phyloP scores from a whole-genome alignment of 768 basidiomycete species.

The Boletus subparvulus region DNA sequence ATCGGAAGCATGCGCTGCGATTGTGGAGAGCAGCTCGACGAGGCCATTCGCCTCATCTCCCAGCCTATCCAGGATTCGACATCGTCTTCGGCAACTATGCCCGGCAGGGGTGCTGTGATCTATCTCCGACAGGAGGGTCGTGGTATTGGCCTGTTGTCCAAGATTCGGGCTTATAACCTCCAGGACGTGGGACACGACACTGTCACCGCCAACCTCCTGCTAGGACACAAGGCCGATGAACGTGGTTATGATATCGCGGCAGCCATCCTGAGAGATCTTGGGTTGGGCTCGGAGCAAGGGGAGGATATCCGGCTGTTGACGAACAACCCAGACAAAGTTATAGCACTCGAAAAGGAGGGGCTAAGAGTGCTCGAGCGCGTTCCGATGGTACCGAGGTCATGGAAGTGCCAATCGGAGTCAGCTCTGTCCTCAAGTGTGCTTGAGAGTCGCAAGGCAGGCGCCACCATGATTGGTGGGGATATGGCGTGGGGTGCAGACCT shows the following conservation, averaged over 20 bases:
- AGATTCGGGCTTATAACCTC: constrained; percentile 95
- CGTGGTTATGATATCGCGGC: constrained; percentile 89
- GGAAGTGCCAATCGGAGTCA: constrained; percentile 44
- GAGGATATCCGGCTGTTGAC: constrained; percentile 80
- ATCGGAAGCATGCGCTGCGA: constrained; percentile 98
- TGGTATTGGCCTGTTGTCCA: constrained; percentile 93
- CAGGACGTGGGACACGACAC: constrained; percentile 99
- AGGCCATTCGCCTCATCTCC: constrained; percentile 89
- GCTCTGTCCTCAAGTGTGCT: not conserved
- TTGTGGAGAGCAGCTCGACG: constrained; percentile 97
- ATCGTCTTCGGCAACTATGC: constrained; percentile 45
- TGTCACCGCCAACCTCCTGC: constrained; percentile 94
- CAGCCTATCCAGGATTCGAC: constrained; percentile 56
- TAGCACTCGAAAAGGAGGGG: constrained; percentile 82
- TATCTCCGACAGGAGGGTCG: constrained; percentile 98
- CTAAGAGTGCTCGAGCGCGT: constrained; percentile 79
- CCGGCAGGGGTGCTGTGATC: constrained; percentile 88
- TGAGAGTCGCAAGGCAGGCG: constrained; percentile 52
- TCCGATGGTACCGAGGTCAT: constrained; percentile 91
- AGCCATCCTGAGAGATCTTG: constrained; percentile 86
- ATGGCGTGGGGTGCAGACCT: constrained; percentile 80
- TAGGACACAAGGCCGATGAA: constrained; percentile 93
- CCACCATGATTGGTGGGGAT: constrained; percentile 78
- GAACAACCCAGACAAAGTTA: constrained; percentile 97
- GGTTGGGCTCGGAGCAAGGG: constrained; percentile 56